A percentile compares a stretch with the other conserved stretches of the same genome.
phyloP scores from a whole-genome alignment of 441 rosid genomes.

The Pelargonium exstipulatum region DNA sequence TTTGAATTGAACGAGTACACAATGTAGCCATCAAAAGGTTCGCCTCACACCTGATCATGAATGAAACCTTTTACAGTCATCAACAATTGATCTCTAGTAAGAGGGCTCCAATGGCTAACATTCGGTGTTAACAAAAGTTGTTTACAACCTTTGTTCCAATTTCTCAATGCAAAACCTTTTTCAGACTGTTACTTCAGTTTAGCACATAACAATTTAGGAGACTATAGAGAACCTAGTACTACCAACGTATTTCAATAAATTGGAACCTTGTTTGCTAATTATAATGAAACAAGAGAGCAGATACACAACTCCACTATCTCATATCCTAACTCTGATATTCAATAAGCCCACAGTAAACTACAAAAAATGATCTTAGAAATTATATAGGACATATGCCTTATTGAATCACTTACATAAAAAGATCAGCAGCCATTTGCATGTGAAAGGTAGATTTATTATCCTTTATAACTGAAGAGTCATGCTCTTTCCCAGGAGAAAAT shows the following conservation, averaged over 20 bases:
- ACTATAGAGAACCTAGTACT: neutral
- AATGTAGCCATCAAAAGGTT: slow-evolving; percentile 68
- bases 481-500: slow-evolving; percentile 68
- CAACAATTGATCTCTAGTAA: neutral
- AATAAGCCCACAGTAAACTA: slow-evolving; percentile 14
- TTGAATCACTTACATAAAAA: slow-evolving; percentile 52
- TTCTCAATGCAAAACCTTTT: neutral
- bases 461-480: slow-evolving; percentile 70
- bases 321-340: neutral
- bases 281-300: neutral
- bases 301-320: neutral
- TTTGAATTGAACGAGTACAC: slow-evolving; percentile 87
- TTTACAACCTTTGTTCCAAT: neutral
- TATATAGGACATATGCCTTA: slow-evolving; percentile 2
- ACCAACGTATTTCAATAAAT: neutral
- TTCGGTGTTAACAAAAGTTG: neutral
- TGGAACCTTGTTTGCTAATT: neutral
- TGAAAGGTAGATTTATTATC: slow-evolving; percentile 71
- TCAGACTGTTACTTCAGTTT: neutral
- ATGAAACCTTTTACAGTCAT: neutral
- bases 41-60: slow-evolving; percentile 68
- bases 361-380: slow-evolving; percentile 5
- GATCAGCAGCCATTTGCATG: slow-evolving; percentile 77
- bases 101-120: neutral
- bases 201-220: neutral